These are phyloP conservation scores for Aspergillus novofumigatus DNA, from an alignment of 2,329 filamentous ascomycete genomes.

Conservation along the genomic window DNA sequence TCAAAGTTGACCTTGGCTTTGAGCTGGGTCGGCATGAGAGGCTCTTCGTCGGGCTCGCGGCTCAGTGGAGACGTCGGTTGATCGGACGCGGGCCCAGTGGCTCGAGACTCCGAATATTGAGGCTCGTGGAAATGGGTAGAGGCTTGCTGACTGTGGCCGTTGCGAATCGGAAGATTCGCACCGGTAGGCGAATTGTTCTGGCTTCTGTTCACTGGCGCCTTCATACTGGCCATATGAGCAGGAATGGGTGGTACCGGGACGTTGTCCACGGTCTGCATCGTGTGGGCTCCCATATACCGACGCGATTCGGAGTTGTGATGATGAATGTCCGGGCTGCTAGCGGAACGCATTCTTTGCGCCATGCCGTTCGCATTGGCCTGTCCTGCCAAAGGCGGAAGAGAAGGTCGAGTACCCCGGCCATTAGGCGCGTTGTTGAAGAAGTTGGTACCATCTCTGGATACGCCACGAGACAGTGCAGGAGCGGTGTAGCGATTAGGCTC, in stretches of 20 bases:
- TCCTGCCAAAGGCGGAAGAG: conserved; percentile 66
- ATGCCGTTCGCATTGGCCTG: conserved; percentile 51
- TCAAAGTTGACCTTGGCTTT: conserved; percentile 96
- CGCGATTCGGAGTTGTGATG: conserved; percentile 52
- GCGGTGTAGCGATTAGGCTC: conserved; percentile 79
- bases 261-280: conserved; percentile 49
- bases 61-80: conserved; percentile 32
- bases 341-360: conserved; percentile 74
- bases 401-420: conserved; percentile 59
- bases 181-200: conserved; percentile 74
- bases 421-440: conserved; percentile 58
- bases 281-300: conserved; percentile 52
- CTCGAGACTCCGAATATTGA: conserved; percentile 33
- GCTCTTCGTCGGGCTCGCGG: conserved; percentile 35
- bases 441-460: conserved; percentile 71
- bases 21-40: conserved; percentile 66
- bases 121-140: conserved; percentile 38
- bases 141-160: conserved; percentile 64
- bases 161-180: conserved; percentile 60
- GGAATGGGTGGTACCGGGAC: conserved; percentile 76
- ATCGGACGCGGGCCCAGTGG: conserved; percentile 24
- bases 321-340: conserved; percentile 93
- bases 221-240: conserved; percentile 60
- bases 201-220: conserved; percentile 64
- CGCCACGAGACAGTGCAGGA: conserved; percentile 74